A percentile compares a stretch with the other conserved stretches of the same genome.
These are phyloP conservation scores for Collybia nuda DNA, from an alignment of 768 basidiomycete genomes.

Conservation along the genomic window DNA sequence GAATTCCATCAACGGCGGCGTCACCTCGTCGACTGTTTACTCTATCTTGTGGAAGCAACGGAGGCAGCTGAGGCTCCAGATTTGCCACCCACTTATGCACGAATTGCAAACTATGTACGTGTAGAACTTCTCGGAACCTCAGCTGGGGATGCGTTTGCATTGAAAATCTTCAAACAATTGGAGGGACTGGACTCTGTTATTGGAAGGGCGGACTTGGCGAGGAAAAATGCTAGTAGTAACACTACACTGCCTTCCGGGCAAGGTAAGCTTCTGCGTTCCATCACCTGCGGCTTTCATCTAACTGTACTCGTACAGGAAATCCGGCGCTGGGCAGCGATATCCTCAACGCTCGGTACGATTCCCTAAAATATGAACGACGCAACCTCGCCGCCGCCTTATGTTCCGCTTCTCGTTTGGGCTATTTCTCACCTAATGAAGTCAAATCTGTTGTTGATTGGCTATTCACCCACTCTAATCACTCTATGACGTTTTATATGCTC, in stretches of 20 bases:
- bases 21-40: conserved; percentile 68
- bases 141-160: conserved; percentile 40
- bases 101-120: conserved; percentile 54
- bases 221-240: conserved; percentile 62
- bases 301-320: conserved; percentile 29
- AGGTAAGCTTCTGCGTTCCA: conserved; percentile 39
- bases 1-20: conserved; percentile 71
- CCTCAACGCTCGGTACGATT: conserved; percentile 66
- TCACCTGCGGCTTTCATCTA: background rate
- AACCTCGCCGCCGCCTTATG: conserved; percentile 63
- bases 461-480: conserved; percentile 58
- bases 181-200: conserved; percentile 57
- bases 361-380: conserved; percentile 73
- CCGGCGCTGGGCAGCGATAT: conserved; percentile 65
- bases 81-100: conserved; percentile 45
- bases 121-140: conserved; percentile 49
- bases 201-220: conserved; percentile 50
- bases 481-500: conserved; percentile 70
- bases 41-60: conserved; percentile 66
- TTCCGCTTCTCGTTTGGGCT: conserved; percentile 62
- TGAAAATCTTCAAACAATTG: conserved; percentile 61
- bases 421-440: conserved; percentile 59
- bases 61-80: conserved; percentile 44
- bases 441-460: conserved; percentile 73
- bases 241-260: conserved; percentile 56